Percentiles rank a stretch among this genome's conserved stretches.
Conservation (phyloP, 768 basidiomycete species). For the Termitomyces sp. region DNA sequence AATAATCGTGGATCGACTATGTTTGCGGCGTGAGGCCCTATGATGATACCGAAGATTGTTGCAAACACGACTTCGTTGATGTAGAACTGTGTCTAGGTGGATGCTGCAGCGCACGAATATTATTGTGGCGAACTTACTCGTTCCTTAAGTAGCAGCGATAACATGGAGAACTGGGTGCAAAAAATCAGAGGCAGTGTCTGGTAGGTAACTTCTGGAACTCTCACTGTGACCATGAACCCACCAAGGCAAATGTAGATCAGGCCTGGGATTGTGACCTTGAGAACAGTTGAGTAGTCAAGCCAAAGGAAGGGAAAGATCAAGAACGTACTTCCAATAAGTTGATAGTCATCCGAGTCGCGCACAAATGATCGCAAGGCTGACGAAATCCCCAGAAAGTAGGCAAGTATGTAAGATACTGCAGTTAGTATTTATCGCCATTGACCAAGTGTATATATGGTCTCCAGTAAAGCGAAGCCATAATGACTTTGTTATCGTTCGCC, state of each 20-base stretch:
- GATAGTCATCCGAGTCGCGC: no score
- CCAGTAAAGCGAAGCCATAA: no score
- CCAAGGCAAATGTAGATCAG: conserved; percentile 66
- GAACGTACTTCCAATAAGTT: conserved; percentile 28
- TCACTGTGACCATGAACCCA: conserved; percentile 30
- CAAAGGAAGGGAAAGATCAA: conserved; percentile 4
- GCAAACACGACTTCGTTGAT: conserved; percentile 94
- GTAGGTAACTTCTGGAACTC: background rate
- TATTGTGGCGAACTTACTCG: conserved; percentile 37
- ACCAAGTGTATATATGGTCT: no score
- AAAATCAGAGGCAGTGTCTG: background rate
- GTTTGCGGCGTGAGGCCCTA: conserved; percentile 70
- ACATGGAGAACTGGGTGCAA: conserved; percentile 66
- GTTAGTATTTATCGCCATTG: no score
- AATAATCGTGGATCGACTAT: conserved; percentile 77
- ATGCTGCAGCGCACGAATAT: background rate
- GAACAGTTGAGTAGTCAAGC: conserved; percentile 20
- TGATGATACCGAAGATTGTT: conserved; percentile 59
- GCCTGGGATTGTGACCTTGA: conserved; percentile 48
- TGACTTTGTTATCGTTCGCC: no score
- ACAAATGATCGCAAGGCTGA: no score
- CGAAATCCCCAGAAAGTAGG: no score
- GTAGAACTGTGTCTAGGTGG: conserved; percentile 47
- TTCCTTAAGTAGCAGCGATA: conserved; percentile 81
- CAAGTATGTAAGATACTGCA: no score